Base-by-base conservation (phyloP, 2,329 filamentous ascomycete genomes). In the Emydomyces testavorans region DNA sequence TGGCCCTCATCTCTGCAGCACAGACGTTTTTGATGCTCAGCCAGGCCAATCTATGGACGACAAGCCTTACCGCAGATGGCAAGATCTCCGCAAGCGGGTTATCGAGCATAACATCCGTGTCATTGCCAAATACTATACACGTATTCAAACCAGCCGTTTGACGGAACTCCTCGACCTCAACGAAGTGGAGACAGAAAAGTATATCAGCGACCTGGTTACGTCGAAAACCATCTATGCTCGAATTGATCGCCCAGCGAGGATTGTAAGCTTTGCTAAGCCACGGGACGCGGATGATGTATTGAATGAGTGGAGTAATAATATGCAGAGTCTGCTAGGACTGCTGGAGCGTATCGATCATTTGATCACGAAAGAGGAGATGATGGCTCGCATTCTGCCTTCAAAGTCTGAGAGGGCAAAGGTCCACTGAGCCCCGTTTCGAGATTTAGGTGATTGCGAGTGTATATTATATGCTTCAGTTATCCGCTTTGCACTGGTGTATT, bases 331-430 rank as follows among this genome's bases (percentile, higher is more conserved):
- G 59, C 70, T 94, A 55, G 87, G 86, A 8, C 70, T 90, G 48
- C 64, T 94, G 62, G 88, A 94, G 74, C 78, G 88, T 54, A 93
- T 98, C 52, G 92, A 98, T 63, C 92, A 98, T 67, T 75, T 98
- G 60, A 98, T 98, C 62, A 98, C 93, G 48, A 96, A 96, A 76
- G 92, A 98, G 71, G 92, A 98, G 75, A 98, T 98, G 92, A 98
- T 98, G 92, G 92, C 92, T 34, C 78, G 89, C 51, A 96, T 98
- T 60, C 83, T 92, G 66, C 86, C 86, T 1, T 57, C 64, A 21
- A 63, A 64, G 46, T 54, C 56, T 11, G 65, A 65, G 47, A 66
- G 64, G 59, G 55, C 57, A 46, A 67, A 66, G 54, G 65, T 61
- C 50, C 65, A 58, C 54, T 67, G 35, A 49, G 36, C 20, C 3